Conservation (phyloP, 2,329 filamentous ascomycete genomes). For the Aspergillus alliaceus region DNA sequence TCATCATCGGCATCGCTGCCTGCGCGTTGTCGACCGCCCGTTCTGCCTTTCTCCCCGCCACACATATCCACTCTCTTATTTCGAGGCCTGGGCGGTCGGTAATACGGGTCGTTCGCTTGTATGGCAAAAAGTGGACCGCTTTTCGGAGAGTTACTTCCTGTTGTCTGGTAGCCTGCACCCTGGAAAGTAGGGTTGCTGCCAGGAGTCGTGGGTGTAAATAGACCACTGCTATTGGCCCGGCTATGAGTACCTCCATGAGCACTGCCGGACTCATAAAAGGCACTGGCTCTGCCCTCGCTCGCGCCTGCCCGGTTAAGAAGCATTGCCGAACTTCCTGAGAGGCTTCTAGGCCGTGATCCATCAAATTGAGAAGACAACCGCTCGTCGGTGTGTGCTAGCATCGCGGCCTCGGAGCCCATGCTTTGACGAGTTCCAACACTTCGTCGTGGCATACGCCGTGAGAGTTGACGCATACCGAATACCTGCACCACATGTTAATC, state of each 20-base stretch:
- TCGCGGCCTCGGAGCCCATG: slow-evolving; percentile 77
- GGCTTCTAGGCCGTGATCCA: slow-evolving; percentile 56
- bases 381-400: slow-evolving; percentile 69
- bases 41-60: slow-evolving; percentile 45
- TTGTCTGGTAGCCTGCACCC: slow-evolving; percentile 55
- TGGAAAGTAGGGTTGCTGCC: slow-evolving; percentile 62
- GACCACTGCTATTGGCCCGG: slow-evolving; percentile 60
- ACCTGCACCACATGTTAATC: slow-evolving; percentile 47
- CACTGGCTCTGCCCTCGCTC: slow-evolving; percentile 50
- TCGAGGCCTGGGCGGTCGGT: slow-evolving; percentile 75
- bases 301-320: slow-evolving; percentile 54
- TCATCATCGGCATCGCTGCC: slow-evolving; percentile 37
- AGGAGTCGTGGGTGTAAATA: slow-evolving; percentile 70
- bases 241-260: slow-evolving; percentile 49
- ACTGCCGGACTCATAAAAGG: slow-evolving; percentile 55
- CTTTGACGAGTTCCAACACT: slow-evolving; percentile 71
- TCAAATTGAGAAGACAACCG: slow-evolving; percentile 60
- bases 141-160: slow-evolving; percentile 43
- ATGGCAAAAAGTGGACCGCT: slow-evolving; percentile 46
- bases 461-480: slow-evolving; percentile 87
- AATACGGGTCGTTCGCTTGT: slow-evolving; percentile 73
- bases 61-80: slow-evolving; percentile 61
- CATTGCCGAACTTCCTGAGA: slow-evolving; percentile 63
- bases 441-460: slow-evolving; percentile 66
- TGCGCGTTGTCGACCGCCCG: slow-evolving; percentile 42